Base-by-base conservation (phyloP, 345 rosid genomes). In the Barbarea vulgaris region DNA sequence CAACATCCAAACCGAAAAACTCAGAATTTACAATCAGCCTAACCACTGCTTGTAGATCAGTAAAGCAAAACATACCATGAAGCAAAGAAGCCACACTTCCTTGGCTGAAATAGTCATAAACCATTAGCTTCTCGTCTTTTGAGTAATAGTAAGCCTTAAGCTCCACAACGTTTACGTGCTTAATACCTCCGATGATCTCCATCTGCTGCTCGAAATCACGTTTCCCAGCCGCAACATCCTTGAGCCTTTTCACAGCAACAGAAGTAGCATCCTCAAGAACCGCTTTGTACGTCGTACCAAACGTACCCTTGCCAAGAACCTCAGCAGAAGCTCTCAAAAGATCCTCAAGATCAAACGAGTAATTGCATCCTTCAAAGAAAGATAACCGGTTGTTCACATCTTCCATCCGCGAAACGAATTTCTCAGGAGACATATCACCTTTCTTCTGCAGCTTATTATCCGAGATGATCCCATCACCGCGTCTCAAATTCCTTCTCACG, bases 241-340 rank as follows among this genome's bases (percentile, higher is more conserved):
- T 95, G 79, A 95, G 86, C 74, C 99, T 81, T 76, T 95, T 95
- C 71, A 92, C 98, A 69, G 93, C 97, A 30, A 95, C 98, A 0
- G 97, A 89, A 30, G 83, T 80, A 0, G 77, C 80, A 61, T 80
- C 83, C 19, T 80, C 83, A 13, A 80, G 74, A 44, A 75, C 77
- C 0, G 98, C 99, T 81, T 87, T 95, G 48, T 95, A 95, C 34
- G 99, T 85, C 42, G 85, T 89, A 15, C 99, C 98, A 53, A 92
- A 92, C 10, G 99, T 89, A 44, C 99, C 99, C 57, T 95, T 95
- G 19, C 98, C 99, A 67, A 95, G 79, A n/a, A 95, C 97, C 78
- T 95, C 99, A 14, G 98, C 98, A 12, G 98, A 95, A 62, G 99
- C 99, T 75, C 98, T 89, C 84, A 95, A 79, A 6, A 95, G 81